phyloP scores from a whole-genome alignment of 768 basidiomycete genomes.

The Russula earlei region DNA sequence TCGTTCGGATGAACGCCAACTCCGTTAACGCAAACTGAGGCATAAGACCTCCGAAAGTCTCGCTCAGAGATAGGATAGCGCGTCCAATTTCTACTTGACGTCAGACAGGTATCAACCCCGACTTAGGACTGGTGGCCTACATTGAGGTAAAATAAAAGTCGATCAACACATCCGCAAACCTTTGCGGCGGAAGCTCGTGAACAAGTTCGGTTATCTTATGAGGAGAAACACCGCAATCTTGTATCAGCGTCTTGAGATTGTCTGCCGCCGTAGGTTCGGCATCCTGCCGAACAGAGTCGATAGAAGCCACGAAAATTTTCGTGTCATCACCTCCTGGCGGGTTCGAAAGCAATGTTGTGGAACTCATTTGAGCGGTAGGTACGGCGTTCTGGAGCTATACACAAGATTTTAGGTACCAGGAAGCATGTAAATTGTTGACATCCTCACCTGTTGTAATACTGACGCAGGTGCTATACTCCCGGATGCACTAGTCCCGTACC shows the following conservation, averaged over 20 bases:
- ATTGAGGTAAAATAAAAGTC: conserved; percentile 73
- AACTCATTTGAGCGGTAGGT: conserved; percentile 27
- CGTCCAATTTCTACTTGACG: conserved; percentile 68
- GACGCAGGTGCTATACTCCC: conserved; percentile 76
- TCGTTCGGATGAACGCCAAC: conserved; percentile 62
- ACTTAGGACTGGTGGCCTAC: conserved; percentile 33
- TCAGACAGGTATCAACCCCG: conserved; percentile 11
- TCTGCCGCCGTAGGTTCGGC: conserved; percentile 54
- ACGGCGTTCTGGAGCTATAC: conserved; percentile 45
- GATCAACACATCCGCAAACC: conserved; percentile 66
- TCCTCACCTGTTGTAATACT: conserved; percentile 64
- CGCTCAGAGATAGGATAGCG: conserved; percentile 84
- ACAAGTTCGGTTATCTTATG: conserved; percentile 86
- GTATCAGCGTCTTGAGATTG: conserved; percentile 75
- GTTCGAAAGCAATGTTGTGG: conserved; percentile 4
- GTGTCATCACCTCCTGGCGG: conserved; percentile 22
- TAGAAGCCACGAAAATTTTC: conserved; percentile 25
- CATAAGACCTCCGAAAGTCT: conserved; percentile 67
- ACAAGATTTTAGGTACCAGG: neutral
- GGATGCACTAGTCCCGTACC: conserved; percentile 77
- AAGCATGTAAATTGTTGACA: neutral
- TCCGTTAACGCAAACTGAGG: conserved; percentile 52
- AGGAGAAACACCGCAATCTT: conserved; percentile 87
- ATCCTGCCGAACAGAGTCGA: conserved; percentile 36
- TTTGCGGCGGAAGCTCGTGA: conserved; percentile 75